Conservation (phyloP, 75 land plant species). For the Adiantum capillusveneris region DNA sequence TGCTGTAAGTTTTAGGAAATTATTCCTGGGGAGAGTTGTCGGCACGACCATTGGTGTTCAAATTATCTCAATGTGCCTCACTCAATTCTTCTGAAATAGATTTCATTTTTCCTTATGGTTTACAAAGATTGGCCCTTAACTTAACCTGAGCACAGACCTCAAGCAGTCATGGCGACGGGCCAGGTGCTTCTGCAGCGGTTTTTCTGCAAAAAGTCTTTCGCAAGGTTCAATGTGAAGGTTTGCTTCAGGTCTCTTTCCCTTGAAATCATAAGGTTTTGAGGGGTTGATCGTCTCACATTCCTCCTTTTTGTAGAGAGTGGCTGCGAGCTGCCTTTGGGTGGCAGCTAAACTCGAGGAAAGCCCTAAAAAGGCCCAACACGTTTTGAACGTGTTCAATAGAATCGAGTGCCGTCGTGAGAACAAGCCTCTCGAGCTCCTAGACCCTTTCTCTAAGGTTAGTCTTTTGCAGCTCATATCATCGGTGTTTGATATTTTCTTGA, state of each 20-base stretch:
- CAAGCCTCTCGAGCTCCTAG: slow-evolving; percentile 51
- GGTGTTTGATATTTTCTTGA: too few species aligned
- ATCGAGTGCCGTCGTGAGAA: slow-evolving; percentile 83
- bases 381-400: slow-evolving; percentile 75
- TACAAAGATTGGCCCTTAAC: too few species aligned
- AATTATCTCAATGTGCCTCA: too few species aligned
- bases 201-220: slow-evolving; percentile 97
- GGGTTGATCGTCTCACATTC: neutral
- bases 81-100: too few species aligned
- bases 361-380: slow-evolving; percentile 65
- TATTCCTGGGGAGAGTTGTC: too few species aligned
- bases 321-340: slow-evolving; percentile 90
- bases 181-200: slow-evolving; percentile 94
- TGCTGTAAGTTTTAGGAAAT: too few species aligned
- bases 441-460: slow-evolving; percentile 40
- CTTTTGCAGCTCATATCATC: too few species aligned
- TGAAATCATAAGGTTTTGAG: neutral
- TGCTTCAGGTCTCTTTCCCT: neutral
- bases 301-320: slow-evolving; percentile 58
- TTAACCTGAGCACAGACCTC: slow-evolving; percentile 50
- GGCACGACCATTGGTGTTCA: too few species aligned
- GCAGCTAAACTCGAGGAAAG: slow-evolving; percentile 92
- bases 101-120: too few species aligned
- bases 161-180: slow-evolving; percentile 95
- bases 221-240: slow-evolving; percentile 94